Conservation (phyloP, 495 filamentous ascomycete species). For the Aspergillus indologenus region DNA sequence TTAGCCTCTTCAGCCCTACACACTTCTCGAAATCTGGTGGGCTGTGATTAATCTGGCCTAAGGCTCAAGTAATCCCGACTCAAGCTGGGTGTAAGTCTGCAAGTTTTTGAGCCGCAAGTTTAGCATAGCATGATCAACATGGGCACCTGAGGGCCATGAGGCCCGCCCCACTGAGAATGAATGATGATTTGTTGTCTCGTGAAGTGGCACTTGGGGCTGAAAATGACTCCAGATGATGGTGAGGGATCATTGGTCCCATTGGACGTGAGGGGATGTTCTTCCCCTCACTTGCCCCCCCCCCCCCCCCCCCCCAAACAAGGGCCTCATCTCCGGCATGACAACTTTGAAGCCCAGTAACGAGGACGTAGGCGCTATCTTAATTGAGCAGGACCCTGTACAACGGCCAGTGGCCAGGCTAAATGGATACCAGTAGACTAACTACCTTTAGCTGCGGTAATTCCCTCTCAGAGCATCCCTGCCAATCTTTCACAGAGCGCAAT, state of each 20-base stretch:
- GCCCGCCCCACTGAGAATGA: not conserved
- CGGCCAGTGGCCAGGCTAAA: not conserved
- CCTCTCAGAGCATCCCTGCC: too few relatives aligned
- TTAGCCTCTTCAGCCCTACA: not conserved
- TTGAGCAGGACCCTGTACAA: not conserved
- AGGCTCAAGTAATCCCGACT: not conserved
- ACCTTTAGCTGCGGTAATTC: too few relatives aligned
- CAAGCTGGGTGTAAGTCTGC: not conserved
- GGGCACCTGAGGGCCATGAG: not conserved
- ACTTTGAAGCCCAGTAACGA: not conserved
- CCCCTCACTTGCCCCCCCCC: not conserved
- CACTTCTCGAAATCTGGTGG: not conserved
- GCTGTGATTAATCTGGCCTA: not conserved
- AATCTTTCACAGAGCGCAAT: not conserved
- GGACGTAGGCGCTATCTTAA: not conserved
- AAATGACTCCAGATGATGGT: not conserved
- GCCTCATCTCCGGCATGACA: not conserved
- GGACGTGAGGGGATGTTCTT: not conserved
- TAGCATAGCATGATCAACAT: not conserved
- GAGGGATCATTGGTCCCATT: not conserved
- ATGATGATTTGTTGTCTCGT: not conserved
- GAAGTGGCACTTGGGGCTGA: not conserved
- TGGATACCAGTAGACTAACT: too few relatives aligned
- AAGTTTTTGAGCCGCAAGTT: not conserved
- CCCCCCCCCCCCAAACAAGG: too few relatives aligned